A percentile compares a stretch with the other conserved stretches of the same genome.
These are phyloP conservation scores for Candida koratica DNA, from an alignment of 805 yeast genomes.

Conservation along the genomic window DNA sequence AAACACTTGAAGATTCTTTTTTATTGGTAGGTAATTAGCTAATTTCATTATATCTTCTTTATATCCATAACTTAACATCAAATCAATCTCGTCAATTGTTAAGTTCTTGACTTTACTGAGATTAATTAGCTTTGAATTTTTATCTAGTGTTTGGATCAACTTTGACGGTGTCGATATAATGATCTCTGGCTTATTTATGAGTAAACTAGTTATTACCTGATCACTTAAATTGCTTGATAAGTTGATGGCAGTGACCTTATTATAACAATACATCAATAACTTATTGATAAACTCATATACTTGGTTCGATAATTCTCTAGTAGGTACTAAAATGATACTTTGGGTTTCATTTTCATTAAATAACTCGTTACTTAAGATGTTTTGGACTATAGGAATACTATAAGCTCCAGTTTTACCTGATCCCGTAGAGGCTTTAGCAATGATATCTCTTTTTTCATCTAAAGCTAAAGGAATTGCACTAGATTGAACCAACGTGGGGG, in stretches of 20 bases:
- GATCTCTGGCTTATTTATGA: conserved; percentile 74
- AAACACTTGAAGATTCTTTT: conserved; percentile 78
- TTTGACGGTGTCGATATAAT: conserved; percentile 85
- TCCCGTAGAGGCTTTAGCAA: conserved; percentile 93
- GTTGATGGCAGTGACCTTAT: conserved; percentile 60
- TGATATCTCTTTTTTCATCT: conserved; percentile 84
- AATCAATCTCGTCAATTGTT: conserved; percentile 93
- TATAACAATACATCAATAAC: conserved; percentile 67
- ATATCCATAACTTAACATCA: conserved; percentile 85
- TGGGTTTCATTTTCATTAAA: conserved; percentile 30
- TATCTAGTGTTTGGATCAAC: conserved; percentile 53
- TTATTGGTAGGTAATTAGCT: conserved; percentile 61
- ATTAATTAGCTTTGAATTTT: conserved; percentile 42
- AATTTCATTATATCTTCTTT: conserved; percentile 74
- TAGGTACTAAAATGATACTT: conserved; percentile 83
- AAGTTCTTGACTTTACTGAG: conserved; percentile 59
- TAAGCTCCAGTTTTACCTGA: conserved; percentile 95
- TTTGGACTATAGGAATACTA: conserved; percentile 79
- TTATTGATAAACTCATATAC: conserved; percentile 68
- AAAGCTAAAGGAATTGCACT: conserved; percentile 90
- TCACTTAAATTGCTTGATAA: conserved; percentile 64
- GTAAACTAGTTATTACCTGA: conserved; percentile 64
- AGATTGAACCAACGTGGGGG: conserved; percentile 89
- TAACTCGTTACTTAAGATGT: conserved; percentile 47
- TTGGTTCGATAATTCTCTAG: conserved; percentile 87